Percentiles rank a stretch among this genome's conserved stretches.
phyloP scores from a whole-genome alignment of 1,139 yeast species.

The Saccharomycopsis crataegensis region DNA sequence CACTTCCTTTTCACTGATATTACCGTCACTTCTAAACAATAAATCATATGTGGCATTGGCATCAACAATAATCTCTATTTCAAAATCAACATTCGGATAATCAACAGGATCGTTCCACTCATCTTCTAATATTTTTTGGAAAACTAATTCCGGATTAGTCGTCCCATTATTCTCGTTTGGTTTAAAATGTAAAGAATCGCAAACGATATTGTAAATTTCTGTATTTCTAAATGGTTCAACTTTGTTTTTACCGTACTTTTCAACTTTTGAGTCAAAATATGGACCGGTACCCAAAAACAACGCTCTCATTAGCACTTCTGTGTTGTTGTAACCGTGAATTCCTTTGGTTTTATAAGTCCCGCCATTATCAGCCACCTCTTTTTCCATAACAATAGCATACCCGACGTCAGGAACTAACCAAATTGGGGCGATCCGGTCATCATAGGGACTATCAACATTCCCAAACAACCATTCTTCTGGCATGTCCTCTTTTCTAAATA shows the following conservation, averaged over 20 bases:
- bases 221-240: conserved; percentile 63
- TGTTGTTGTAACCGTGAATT: conserved; percentile 77
- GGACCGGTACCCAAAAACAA: conserved; percentile 79
- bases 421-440: conserved; percentile 68
- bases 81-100: conserved; percentile 56
- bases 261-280: conserved; percentile 41
- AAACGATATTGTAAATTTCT: conserved; percentile 67
- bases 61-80: conserved; percentile 36
- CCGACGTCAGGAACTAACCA: conserved; percentile 85
- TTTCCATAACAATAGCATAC: conserved; percentile 62
- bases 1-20: conserved; percentile 3
- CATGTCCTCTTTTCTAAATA: conserved; percentile 50
- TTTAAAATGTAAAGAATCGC: conserved; percentile 53
- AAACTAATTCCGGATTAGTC: conserved; percentile 40
- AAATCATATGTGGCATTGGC: conserved; percentile 47
- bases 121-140: conserved; percentile 22
- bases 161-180: conserved; percentile 62
- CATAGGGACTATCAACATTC: conserved; percentile 34
- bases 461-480: conserved; percentile 67
- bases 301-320: conserved; percentile 76
- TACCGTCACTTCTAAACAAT: conserved; percentile 24
- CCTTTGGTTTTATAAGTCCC: conserved; percentile 59
- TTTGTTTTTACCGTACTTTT: conserved; percentile 25
- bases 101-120: conserved; percentile 47
- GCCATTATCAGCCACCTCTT: conserved; percentile 43